Conservation (phyloP, 306 rosid species). For the Nissolia schottii region DNA sequence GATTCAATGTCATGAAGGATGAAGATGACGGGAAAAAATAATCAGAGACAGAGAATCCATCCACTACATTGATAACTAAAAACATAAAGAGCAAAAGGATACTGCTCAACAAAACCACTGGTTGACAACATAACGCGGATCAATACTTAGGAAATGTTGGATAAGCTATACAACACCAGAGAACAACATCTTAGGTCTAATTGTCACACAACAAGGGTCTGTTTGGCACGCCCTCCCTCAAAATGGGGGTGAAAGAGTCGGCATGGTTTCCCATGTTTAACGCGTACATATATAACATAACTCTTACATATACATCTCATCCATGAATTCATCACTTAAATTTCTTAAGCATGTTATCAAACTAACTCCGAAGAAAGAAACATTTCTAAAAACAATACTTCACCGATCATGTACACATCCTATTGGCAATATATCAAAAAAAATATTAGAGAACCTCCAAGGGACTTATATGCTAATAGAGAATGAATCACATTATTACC, state of each 20-base stretch:
- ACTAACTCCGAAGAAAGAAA: background rate
- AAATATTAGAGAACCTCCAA: background rate
- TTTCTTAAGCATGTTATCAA: background rate
- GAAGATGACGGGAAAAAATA: background rate
- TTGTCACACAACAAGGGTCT: background rate
- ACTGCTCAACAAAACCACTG: background rate
- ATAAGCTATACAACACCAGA: background rate
- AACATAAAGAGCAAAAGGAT: background rate
- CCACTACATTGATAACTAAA: background rate
- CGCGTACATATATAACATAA: too few relatives aligned
- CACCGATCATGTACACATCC: background rate
- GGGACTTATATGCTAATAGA: background rate
- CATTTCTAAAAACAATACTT: background rate
- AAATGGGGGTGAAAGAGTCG: background rate
- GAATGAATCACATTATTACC: conserved; percentile 10
- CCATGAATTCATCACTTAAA: background rate
- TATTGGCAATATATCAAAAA: background rate
- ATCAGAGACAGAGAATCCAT: background rate
- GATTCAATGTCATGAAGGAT: background rate
- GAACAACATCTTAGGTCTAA: background rate
- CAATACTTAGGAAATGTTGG: background rate
- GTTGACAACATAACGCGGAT: background rate
- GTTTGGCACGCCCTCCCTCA: background rate
- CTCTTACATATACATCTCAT: background rate
- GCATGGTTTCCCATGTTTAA: too few relatives aligned